Evolutionary conservation across 805 yeast species (phyloP), one percentile per base, ranked within the genome.

Genomic region (Myxozyma lipomycoides): DNA sequence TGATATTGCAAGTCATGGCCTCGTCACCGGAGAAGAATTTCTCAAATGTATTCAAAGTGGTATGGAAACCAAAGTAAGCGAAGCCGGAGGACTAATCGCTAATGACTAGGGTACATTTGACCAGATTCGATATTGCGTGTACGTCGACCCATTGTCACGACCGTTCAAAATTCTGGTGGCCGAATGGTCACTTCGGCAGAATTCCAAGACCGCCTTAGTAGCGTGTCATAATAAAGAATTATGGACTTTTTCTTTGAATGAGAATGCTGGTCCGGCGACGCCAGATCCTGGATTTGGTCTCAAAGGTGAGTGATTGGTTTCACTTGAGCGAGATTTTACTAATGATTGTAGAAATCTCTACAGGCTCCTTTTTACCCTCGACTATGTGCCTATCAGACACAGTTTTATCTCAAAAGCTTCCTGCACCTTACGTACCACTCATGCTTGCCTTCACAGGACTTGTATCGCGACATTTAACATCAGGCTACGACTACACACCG

Each of bases 291-390:
- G 23, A n/a, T 52, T 51, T 42, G 59, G 50, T 3, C 43, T 56
- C 22, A 48, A 52, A 44, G 61, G 61, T 55, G 18, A 25, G 36
- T n/a, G n/a, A n/a, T n/a, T n/a, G n/a, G n/a, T n/a, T 10, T 40
- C 18, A 35, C 15, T 6, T 35, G 38, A 15, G 15, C 15, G 19
- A 35, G 18, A 17, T 17, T 7, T 32, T 36, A 2, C 25, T 10
- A 15, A 6, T 17, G n/a, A 15, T 18, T 30, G 23, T 35, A 56
- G 61, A 55, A 42, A 55, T 55, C 30, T 51, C 61, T 6, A 48
- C 58, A 9, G 61, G 61, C 12, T 41, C 55, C 15, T 56, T 56
- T 38, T 42, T 56, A 17, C 56, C 61, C 4, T 55, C 61, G 6
- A 49, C 55, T 3, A 43, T 56, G 1, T 25, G 52, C 19, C 44